Evolutionary conservation across 1,284 basidiomycete genomes (phyloP).

Genomic region (Sanghuangporus baumii): DNA sequence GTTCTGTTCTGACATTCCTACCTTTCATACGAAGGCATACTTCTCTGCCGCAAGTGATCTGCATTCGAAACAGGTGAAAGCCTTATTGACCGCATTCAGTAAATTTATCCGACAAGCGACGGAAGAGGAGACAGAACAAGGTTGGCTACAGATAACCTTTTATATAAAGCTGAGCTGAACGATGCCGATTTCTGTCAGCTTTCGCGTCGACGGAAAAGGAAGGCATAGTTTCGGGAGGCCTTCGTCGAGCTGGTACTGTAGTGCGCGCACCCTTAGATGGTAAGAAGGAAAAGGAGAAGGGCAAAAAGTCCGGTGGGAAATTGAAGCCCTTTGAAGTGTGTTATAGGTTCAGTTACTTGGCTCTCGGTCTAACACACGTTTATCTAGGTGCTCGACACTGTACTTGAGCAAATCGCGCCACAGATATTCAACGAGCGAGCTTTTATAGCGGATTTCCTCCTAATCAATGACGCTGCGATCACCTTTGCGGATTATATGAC

Average conservation of each 20-base stretch:
- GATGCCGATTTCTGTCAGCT: slow-evolving; percentile 18
- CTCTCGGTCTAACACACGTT: slow-evolving; percentile 1
- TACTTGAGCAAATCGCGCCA: slow-evolving; percentile 74
- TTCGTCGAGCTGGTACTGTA: slow-evolving; percentile 73
- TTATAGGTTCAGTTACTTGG: slow-evolving; percentile 8
- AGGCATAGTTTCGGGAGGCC: slow-evolving; percentile 43
- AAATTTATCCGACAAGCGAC: slow-evolving; percentile 56
- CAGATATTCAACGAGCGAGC: slow-evolving; percentile 80
- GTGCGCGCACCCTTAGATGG: slow-evolving; percentile 64
- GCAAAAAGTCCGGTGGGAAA: slow-evolving; percentile 45
- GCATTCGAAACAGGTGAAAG: slow-evolving; percentile 75
- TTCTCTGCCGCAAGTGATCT: slow-evolving; percentile 81
- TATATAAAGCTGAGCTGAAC: not conserved
- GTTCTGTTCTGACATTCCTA: slow-evolving; percentile 3
- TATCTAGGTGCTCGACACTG: slow-evolving; percentile 63
- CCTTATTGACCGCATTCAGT: slow-evolving; percentile 59
- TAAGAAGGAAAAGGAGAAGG: slow-evolving; percentile 45
- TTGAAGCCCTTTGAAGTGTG: slow-evolving; percentile 64
- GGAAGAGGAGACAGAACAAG: slow-evolving; percentile 68
- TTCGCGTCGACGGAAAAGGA: slow-evolving; percentile 42
- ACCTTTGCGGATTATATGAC: slow-evolving; percentile 97
- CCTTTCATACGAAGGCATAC: slow-evolving; percentile 56
- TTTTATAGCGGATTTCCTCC: slow-evolving; percentile 89
- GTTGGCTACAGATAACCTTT: slow-evolving; percentile 30
- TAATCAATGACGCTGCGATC: slow-evolving; percentile 81